Percentiles rank a stretch among this genome's conserved stretches.
These are phyloP conservation scores for Schwanniomyces pseudopolymorphus DNA, from an alignment of 805 yeast species.

Conservation along the genomic window DNA sequence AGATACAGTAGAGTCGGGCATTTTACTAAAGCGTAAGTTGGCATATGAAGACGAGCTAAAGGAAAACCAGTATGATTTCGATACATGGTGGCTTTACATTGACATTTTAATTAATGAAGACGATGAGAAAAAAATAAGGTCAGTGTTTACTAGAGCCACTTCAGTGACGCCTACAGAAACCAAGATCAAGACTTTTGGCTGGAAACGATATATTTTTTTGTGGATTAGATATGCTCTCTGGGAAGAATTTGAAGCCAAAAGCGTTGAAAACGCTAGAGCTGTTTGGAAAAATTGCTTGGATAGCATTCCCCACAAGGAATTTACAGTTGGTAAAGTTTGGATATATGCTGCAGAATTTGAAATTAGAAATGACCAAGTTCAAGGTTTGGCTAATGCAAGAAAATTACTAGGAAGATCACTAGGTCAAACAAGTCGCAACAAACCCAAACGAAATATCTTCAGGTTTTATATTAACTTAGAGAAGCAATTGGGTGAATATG, in stretches of 20 bases:
- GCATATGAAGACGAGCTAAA: slow-evolving; percentile 52
- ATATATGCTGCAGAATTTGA: slow-evolving; percentile 68
- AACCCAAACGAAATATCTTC: slow-evolving; percentile 60
- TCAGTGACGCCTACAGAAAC: slow-evolving; percentile 32
- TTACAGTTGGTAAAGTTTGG: slow-evolving; percentile 79
- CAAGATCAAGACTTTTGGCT: slow-evolving; percentile 33
- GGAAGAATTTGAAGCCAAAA: slow-evolving; percentile 51
- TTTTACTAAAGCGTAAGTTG: slow-evolving; percentile 53
- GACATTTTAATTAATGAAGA: slow-evolving; percentile 46
- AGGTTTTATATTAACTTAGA: slow-evolving; percentile 69
- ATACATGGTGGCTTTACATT: slow-evolving; percentile 80
- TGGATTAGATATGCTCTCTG: slow-evolving; percentile 68
- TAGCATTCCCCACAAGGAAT: slow-evolving; percentile 54
- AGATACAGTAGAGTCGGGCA: slow-evolving; percentile 51
- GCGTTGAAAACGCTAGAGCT: slow-evolving; percentile 46
- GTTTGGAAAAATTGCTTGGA: slow-evolving; percentile 52
- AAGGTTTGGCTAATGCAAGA: slow-evolving; percentile 50
- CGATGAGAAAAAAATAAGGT: slow-evolving; percentile 6
- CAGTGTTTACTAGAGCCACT: slow-evolving; percentile 46
- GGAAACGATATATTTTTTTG: slow-evolving; percentile 70
- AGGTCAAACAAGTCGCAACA: slow-evolving; percentile 45
- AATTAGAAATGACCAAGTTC: slow-evolving; percentile 49
- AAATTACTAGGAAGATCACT: slow-evolving; percentile 69
- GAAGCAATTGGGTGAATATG: slow-evolving; percentile 69
- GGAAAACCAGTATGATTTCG: slow-evolving; percentile 58